These are phyloP conservation scores for Gracilaria caudata DNA, from an alignment of 23 red algal genomes.

Conservation along the genomic window DNA sequence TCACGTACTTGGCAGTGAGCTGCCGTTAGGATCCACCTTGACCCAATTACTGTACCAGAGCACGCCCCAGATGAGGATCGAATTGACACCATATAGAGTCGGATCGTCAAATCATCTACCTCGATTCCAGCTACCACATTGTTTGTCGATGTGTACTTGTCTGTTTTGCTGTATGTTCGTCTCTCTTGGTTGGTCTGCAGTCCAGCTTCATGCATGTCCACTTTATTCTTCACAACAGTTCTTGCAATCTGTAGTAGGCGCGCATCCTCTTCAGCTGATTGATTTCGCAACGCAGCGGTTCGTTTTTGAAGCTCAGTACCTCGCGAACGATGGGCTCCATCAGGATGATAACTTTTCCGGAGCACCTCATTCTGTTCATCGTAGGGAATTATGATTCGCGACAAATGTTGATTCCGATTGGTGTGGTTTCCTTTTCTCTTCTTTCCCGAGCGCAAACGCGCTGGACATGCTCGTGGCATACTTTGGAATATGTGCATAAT, in stretches of 20 bases:
- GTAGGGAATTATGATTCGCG: not conserved
- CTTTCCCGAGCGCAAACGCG: not conserved
- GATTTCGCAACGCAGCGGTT: not conserved
- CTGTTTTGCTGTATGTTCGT: slow-evolving; percentile 2
- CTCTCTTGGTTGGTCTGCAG: not conserved
- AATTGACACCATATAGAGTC: slow-evolving; percentile 8
- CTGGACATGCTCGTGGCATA: not conserved
- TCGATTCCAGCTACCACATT: slow-evolving; percentile 21
- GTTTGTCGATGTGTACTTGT: slow-evolving; percentile 12
- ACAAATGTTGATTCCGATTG: not conserved
- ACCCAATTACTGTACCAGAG: slow-evolving; percentile 47
- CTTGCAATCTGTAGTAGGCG: not conserved
- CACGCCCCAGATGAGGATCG: slow-evolving; percentile 28
- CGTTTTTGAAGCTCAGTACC: not conserved
- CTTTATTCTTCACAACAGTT: not conserved
- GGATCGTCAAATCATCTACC: not conserved
- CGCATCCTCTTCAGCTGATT: not conserved
- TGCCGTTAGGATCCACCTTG: slow-evolving; percentile 50
- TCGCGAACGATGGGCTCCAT: not conserved
- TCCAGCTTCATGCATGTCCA: not conserved
- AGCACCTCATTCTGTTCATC: not conserved
- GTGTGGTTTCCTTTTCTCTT: not conserved
- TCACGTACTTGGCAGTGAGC: slow-evolving; percentile 61
- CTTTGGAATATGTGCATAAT: slow-evolving; percentile 29
- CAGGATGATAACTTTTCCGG: not conserved